A percentile compares a stretch with the other conserved stretches of the same genome.
Evolutionary conservation across 129 eudicot species (phyloP).

Genomic region (Flaveria linearis): DNA sequence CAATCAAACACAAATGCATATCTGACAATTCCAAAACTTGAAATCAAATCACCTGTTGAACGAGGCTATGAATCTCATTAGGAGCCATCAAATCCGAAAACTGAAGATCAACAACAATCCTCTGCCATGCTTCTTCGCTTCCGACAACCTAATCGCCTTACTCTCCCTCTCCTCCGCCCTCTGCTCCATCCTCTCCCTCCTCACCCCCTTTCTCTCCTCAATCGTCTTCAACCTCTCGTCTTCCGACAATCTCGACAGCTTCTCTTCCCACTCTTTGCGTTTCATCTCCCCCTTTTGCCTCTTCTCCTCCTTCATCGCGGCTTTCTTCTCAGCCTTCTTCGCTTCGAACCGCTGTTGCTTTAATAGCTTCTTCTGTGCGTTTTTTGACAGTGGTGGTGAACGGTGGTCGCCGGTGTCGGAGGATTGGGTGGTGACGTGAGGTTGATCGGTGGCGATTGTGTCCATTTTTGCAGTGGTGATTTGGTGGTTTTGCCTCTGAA

Average conservation of each 20-base stretch:
- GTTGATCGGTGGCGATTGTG: constrained; percentile 14
- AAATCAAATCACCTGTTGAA: constrained; percentile 61
- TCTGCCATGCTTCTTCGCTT: constrained; percentile 60
- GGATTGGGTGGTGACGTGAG: background rate
- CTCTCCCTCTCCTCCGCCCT: constrained; percentile 58
- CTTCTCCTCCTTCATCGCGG: constrained; percentile 59
- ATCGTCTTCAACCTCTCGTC: constrained; percentile 66
- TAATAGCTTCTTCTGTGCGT: constrained; percentile 74
- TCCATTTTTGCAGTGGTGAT: constrained; percentile 27
- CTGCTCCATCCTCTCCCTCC: constrained; percentile 77
- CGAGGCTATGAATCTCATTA: constrained; percentile 71
- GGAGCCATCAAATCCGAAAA: constrained; percentile 70
- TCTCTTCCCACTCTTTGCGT: constrained; percentile 80
- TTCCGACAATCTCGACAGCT: constrained; percentile 51
- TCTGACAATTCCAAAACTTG: background rate
- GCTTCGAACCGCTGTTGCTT: constrained; percentile 79
- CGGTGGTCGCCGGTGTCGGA: constrained; percentile 13
- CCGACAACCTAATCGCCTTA: constrained; percentile 49
- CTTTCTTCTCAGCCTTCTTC: constrained; percentile 89
- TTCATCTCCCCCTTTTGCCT: constrained; percentile 63
- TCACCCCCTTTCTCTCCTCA: constrained; percentile 56
- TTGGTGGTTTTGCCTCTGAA: constrained; percentile 20
- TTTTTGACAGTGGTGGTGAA: constrained; percentile 57
- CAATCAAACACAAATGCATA: background rate
- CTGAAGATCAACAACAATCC: constrained; percentile 71